phyloP scores from a whole-genome alignment of 768 basidiomycete genomes.

The Lactifluus pinguis region DNA sequence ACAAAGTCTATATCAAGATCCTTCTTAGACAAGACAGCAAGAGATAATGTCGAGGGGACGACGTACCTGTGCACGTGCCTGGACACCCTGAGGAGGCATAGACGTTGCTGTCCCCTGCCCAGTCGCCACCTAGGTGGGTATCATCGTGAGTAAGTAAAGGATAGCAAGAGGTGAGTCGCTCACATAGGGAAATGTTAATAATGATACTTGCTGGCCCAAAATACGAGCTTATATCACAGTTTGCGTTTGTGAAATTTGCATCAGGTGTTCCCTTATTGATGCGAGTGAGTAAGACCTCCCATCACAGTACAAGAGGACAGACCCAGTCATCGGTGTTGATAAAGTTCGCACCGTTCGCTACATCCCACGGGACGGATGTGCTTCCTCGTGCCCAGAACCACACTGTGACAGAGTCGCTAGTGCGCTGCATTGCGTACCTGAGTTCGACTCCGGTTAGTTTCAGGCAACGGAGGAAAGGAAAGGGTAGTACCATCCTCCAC shows the following conservation, averaged over 20 bases:
- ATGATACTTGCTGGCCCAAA: constrained; percentile 23
- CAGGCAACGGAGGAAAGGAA: not conserved
- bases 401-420: constrained; percentile 23
- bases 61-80: constrained; percentile 17
- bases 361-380: constrained; percentile 6
- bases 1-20: constrained; percentile 1
- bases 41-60: not conserved
- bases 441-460: not conserved
- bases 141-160: not conserved
- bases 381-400: constrained; percentile 32
- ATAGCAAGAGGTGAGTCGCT: not conserved
- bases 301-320: not conserved
- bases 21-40: not conserved
- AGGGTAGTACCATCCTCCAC: constrained; percentile 48
- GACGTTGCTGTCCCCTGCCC: constrained; percentile 14
- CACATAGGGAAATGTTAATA: constrained; percentile 22
- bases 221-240: constrained; percentile 29
- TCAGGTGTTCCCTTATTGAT: constrained; percentile 17
- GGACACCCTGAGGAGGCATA: constrained; percentile 19
- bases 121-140: constrained; percentile 16
- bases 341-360: constrained; percentile 16
- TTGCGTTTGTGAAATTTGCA: constrained; percentile 23
- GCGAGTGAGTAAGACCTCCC: not conserved
- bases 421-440: constrained; percentile 28
- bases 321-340: constrained; percentile 21